Percentiles rank a stretch among this genome's conserved stretches.
Evolutionary conservation across 331 rosid species (phyloP).

Genomic region (Quercus phellos): DNA sequence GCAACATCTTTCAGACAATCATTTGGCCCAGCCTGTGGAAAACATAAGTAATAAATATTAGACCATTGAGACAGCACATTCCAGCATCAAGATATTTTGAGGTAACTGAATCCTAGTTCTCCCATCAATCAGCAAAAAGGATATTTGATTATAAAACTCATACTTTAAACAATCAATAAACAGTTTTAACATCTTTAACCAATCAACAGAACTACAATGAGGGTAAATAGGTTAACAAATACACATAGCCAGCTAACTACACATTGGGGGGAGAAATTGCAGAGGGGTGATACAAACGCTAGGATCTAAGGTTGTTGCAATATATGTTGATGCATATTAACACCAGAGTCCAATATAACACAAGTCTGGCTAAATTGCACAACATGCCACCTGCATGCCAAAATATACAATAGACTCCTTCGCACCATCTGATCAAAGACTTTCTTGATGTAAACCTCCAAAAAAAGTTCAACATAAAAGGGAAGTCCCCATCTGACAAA

Average conservation of each 20-base stretch:
- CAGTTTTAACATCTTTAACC: neutral
- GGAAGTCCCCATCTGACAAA: neutral
- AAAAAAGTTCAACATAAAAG: neutral
- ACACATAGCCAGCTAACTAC: neutral
- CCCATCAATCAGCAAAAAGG: neutral
- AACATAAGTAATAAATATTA: constrained; percentile 1
- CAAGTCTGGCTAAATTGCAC: neutral
- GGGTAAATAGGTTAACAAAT: neutral
- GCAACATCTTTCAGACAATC: constrained; percentile 52
- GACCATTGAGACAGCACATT: constrained; percentile 7
- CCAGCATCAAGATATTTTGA: neutral
- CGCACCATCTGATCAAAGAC: neutral
- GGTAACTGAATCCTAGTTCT: neutral
- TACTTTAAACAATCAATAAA: neutral
- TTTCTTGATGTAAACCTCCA: neutral
- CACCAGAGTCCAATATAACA: neutral
- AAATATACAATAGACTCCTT: neutral
- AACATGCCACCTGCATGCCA: neutral
- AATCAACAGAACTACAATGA: neutral
- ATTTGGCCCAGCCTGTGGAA: constrained; percentile 49
- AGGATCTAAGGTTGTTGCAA: neutral
- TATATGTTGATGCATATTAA: neutral
- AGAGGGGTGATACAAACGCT: too few species aligned
- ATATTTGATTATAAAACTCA: neutral
- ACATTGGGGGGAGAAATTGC: neutral